These are phyloP conservation scores for Bipolaris victoriae DNA, from an alignment of 2,329 filamentous ascomycete species.

Conservation along the genomic window DNA sequence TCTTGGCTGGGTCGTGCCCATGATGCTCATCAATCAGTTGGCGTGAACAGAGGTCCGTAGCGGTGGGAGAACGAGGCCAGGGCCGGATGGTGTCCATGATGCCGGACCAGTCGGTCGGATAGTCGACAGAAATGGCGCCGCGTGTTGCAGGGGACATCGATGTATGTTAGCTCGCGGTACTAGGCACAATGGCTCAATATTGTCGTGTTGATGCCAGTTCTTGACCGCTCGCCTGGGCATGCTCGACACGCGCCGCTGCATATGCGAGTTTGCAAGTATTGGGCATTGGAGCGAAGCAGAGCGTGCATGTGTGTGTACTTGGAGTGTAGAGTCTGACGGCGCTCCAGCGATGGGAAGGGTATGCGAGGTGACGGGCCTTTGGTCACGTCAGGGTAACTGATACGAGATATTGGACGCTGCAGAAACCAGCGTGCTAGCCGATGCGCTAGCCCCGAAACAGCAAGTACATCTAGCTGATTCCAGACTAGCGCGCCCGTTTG, in stretches of 20 bases:
- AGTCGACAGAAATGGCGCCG: constrained; percentile 5
- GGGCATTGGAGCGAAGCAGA: neutral
- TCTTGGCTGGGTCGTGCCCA: constrained; percentile 3
- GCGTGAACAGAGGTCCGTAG: constrained; percentile 5
- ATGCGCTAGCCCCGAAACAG: neutral
- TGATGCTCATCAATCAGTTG: constrained; percentile 2
- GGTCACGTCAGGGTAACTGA: neutral
- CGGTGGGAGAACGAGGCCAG: constrained; percentile 7
- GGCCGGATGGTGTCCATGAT: constrained; percentile 1
- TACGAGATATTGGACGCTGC: neutral
- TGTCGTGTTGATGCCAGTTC: constrained; percentile 9
- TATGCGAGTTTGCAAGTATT: neutral
- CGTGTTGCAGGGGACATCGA: neutral
- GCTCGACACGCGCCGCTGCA: no score
- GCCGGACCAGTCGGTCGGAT: constrained; percentile 10
- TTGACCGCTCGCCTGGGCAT: neutral
- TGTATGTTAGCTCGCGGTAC: neutral
- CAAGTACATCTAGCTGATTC: neutral
- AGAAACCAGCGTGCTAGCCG: neutral
- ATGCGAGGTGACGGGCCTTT: no score
- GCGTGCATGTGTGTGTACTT: no score
- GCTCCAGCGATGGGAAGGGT: no score
- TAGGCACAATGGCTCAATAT: neutral
- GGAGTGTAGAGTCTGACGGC: no score
- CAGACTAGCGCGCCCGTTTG: neutral